A percentile compares a stretch with the other conserved stretches of the same genome.
These are phyloP conservation scores for Elaeis guineensis DNA, from an alignment of 176 grass and related monocot genomes.

Conservation along the genomic window DNA sequence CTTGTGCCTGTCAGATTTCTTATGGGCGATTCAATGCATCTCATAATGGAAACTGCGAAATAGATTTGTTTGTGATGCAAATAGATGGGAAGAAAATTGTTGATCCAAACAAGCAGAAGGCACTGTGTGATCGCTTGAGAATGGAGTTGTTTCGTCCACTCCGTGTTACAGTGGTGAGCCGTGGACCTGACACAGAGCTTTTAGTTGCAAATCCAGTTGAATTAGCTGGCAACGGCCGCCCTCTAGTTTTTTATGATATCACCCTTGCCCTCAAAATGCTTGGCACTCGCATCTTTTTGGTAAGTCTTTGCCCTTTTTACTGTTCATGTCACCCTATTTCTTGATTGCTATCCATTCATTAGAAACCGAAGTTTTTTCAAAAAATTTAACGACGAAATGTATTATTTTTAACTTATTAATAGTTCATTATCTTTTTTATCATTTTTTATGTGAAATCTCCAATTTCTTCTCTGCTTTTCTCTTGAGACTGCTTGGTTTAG, in stretches of 20 bases:
- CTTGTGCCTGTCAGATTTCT: conserved; percentile 21
- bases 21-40: conserved; percentile 73
- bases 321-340: too few relatives aligned
- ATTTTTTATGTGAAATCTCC: too few relatives aligned
- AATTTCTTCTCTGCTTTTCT: too few relatives aligned
- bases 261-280: conserved; percentile 80
- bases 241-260: conserved; percentile 71
- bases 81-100: conserved; percentile 58
- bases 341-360: too few relatives aligned
- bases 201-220: conserved; percentile 79
- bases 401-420: too few relatives aligned
- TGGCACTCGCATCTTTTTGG: conserved; percentile 60
- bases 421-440: too few relatives aligned
- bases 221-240: conserved; percentile 57
- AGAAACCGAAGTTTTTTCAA: too few relatives aligned
- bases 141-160: conserved; percentile 46
- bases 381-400: too few relatives aligned
- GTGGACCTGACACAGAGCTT: conserved; percentile 64
- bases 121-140: conserved; percentile 37
- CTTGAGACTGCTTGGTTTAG: too few relatives aligned
- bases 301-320: conserved; percentile 7
- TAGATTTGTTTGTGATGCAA: conserved; percentile 77
- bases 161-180: conserved; percentile 37
- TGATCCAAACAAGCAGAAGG: conserved; percentile 43
- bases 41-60: conserved; percentile 47